Conservation (phyloP, 192 early-diverging fungal species). For the Coemansia sp. region DNA sequence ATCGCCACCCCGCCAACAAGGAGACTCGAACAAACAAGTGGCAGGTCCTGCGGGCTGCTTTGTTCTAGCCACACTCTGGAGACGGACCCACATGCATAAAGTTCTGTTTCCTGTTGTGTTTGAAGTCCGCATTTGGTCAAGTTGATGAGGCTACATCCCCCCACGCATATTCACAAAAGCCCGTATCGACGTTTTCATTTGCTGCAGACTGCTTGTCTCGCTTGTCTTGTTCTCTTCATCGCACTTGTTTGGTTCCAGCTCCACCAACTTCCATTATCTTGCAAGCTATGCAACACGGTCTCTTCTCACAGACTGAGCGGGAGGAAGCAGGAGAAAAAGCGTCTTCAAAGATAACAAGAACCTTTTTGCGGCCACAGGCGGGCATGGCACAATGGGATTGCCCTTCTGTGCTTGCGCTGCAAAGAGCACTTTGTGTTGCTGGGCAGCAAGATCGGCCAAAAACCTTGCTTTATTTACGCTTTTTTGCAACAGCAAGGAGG, state of each 20-base stretch:
- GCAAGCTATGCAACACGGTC: too few species aligned
- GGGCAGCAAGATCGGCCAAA: slow-evolving; percentile 3
- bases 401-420: neutral
- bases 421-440: neutral
- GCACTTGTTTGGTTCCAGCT: neutral
- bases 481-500: neutral
- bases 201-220: neutral
- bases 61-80: slow-evolving; percentile 3
- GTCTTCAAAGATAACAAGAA: neutral
- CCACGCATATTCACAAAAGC: too few species aligned
- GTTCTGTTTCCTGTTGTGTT: neutral
- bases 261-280: neutral
- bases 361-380: neutral
- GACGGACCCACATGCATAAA: slow-evolving; percentile 3
- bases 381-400: neutral
- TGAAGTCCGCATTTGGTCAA: neutral
- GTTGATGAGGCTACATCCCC: too few species aligned
- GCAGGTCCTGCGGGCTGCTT: neutral
- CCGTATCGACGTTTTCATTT: neutral
- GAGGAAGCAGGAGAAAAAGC: too few species aligned
- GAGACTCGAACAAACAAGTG: neutral
- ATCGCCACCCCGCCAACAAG: too few species aligned
- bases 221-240: neutral
- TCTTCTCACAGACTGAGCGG: too few species aligned
- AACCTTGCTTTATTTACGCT: slow-evolving; percentile 1